Evolutionary conservation across 768 basidiomycete species (phyloP).

Genomic region (Mycena pura): DNA sequence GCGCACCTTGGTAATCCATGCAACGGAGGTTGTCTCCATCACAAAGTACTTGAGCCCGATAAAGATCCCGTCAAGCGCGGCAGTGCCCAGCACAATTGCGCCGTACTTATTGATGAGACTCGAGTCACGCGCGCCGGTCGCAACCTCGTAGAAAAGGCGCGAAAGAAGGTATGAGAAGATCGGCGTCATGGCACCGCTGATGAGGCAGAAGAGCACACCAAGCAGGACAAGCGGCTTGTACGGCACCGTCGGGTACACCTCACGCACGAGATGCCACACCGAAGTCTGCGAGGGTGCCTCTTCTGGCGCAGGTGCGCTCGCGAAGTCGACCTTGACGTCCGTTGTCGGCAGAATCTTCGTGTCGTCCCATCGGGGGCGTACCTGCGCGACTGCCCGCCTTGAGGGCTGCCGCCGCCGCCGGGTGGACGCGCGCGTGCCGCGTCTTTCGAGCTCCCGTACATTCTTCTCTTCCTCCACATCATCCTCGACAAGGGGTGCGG

Average conservation of each 20-base stretch:
- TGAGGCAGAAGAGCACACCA: constrained; percentile 72
- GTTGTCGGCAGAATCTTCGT: constrained; percentile 32
- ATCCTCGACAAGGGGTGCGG: constrained; percentile 24
- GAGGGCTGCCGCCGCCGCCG: constrained; percentile 6
- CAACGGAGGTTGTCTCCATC: constrained; percentile 77
- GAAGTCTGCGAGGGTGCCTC: constrained; percentile 33
- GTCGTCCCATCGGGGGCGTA: constrained; percentile 29
- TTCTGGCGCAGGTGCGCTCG: constrained; percentile 13
- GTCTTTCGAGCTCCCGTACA: constrained; percentile 9
- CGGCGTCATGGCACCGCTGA: constrained; percentile 87
- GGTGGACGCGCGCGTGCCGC: constrained; percentile 19
- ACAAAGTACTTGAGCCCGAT: constrained; percentile 79
- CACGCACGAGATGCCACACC: constrained; percentile 57
- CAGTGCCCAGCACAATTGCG: constrained; percentile 74
- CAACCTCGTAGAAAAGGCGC: constrained; percentile 76
- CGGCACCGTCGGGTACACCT: constrained; percentile 75
- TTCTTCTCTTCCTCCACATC: constrained; percentile 15
- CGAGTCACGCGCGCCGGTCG: constrained; percentile 69
- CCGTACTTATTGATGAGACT: constrained; percentile 74
- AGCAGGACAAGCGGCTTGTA: constrained; percentile 72
- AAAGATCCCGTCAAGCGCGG: constrained; percentile 78
- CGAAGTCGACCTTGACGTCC: constrained; percentile 36
- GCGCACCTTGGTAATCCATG: constrained; percentile 78
- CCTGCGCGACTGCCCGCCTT: not conserved
- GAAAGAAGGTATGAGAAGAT: constrained; percentile 92